A percentile compares a stretch with the other conserved stretches of the same genome.
Conservation (phyloP, 1,284 basidiomycete species). For the Heterobasidion irregulare region DNA sequence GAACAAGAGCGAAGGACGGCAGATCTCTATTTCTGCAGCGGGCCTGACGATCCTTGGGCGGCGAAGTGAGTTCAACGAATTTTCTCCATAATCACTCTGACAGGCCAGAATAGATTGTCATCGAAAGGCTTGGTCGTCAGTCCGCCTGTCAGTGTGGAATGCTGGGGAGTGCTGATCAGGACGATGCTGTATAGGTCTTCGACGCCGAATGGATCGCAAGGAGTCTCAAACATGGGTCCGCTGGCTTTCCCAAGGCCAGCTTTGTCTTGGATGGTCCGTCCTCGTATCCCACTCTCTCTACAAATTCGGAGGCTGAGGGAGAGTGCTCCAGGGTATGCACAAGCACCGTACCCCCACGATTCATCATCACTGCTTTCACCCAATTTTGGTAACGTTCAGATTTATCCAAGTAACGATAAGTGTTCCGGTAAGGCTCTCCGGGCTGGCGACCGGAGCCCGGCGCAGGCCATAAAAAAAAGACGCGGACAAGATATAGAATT, state of each 20-base stretch:
- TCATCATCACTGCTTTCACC: no score
- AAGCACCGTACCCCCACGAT: neutral
- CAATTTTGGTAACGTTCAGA: no score
- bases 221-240: slow-evolving; percentile 3
- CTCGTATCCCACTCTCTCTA: neutral
- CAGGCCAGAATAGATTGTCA: slow-evolving; percentile 1
- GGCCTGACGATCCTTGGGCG: slow-evolving; percentile 8
- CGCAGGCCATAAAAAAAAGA: no score
- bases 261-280: slow-evolving; percentile 8
- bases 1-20: slow-evolving; percentile 6
- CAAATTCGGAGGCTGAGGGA: neutral
- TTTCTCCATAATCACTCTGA: neutral
- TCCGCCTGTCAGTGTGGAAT: neutral
- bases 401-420: no score
- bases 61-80: slow-evolving; percentile 1
- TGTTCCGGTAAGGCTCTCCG: no score
- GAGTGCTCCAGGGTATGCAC: no score
- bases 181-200: slow-evolving; percentile 4
- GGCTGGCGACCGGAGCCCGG: no score
- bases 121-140: slow-evolving; percentile 6
- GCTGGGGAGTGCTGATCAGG: no score
- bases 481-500: no score
- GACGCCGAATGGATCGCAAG: slow-evolving; percentile 8
- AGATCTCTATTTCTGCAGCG: slow-evolving; percentile 7
- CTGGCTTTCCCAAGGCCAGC: neutral